Conservation (phyloP, 257 asterid genomes). For the Solanum virginianum region DNA sequence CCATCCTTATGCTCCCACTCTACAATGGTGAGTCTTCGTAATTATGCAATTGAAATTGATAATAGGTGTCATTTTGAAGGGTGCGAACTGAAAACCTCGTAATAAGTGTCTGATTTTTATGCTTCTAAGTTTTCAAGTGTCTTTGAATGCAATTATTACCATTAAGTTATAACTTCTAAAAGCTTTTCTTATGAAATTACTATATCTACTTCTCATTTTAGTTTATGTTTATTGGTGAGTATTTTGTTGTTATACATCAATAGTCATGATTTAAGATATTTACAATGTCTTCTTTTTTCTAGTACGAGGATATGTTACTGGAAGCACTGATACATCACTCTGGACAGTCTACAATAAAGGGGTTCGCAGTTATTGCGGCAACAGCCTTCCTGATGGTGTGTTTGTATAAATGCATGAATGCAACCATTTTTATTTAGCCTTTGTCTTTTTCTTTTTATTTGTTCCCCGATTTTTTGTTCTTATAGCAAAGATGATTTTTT, state of each 20-base stretch:
- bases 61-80: not conserved
- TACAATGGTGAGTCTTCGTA: not conserved
- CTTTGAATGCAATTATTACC: not conserved
- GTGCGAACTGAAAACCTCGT: not conserved
- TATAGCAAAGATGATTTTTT: not conserved
- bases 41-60: not conserved
- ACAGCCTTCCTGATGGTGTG: slow-evolving; percentile 83
- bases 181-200: not conserved
- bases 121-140: not conserved
- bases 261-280: not conserved
- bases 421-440: not conserved
- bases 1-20: not conserved
- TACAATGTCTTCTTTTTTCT: slow-evolving; percentile 1
- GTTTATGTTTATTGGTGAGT: not conserved
- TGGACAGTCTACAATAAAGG: slow-evolving; percentile 95
- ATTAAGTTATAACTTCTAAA: not conserved
- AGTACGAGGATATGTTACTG: slow-evolving; percentile 95
- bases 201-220: not conserved
- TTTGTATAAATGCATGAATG: slow-evolving; percentile 5
- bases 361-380: slow-evolving; percentile 74
- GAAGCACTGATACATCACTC: slow-evolving; percentile 93
- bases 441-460: not conserved
- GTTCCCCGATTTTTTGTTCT: not conserved
- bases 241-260: not conserved
- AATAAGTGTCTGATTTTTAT: not conserved